Evolutionary conservation across 2,329 filamentous ascomycete genomes (phyloP).

Genomic region (Cytospora piceae): DNA sequence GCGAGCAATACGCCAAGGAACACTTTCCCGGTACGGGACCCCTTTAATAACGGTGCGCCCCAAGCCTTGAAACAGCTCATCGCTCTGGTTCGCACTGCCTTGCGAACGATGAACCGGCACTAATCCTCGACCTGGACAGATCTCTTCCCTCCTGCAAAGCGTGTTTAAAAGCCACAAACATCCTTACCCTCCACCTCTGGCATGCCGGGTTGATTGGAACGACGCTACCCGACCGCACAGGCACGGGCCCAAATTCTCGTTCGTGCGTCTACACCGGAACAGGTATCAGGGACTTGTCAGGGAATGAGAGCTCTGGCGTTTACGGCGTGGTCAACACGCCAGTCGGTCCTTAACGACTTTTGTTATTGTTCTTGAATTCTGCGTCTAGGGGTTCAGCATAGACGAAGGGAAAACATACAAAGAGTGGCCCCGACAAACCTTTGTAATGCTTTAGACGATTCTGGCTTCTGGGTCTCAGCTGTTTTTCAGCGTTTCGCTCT

Average conservation of each 20-base stretch:
- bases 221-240: background rate
- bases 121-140: conserved; percentile 36
- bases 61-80: background rate
- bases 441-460: conserved; percentile 11
- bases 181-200: background rate
- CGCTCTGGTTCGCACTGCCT: background rate
- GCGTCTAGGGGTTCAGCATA: background rate
- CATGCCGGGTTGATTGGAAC: background rate
- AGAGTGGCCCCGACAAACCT: background rate
- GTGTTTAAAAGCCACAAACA: conserved; percentile 36
- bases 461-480: background rate
- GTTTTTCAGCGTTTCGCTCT: background rate
- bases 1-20: conserved; percentile 89
- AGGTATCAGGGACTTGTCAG: background rate
- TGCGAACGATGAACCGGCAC: background rate
- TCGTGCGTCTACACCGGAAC: background rate
- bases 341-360: background rate
- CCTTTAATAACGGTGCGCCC: background rate
- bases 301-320: background rate
- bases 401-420: background rate
- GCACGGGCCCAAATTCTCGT: background rate
- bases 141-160: conserved; percentile 45
- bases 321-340: background rate
- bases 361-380: background rate
- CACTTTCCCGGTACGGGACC: conserved; percentile 67